These are phyloP conservation scores for Leucosporidium scottii DNA, from an alignment of 768 basidiomycete species.

Conservation along the genomic window DNA sequence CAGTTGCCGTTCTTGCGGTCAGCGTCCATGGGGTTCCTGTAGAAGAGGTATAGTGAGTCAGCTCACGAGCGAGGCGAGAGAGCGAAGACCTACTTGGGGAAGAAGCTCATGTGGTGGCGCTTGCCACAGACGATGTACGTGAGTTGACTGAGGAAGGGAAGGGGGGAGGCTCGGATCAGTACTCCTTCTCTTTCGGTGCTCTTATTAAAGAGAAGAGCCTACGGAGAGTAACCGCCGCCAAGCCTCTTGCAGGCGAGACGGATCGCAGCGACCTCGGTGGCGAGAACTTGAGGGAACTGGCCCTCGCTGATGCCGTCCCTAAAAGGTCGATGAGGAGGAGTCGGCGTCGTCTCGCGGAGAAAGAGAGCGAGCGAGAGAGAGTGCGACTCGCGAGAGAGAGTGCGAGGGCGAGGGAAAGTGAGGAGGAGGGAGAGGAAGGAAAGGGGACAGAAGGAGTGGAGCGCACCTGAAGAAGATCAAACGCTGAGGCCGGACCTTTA, in stretches of 20 bases:
- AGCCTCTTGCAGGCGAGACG: background rate
- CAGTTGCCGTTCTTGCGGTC: conserved; percentile 28
- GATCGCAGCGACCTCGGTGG: conserved; percentile 4
- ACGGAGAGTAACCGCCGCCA: conserved; percentile 19
- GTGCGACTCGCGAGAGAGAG: too few species aligned
- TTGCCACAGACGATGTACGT: conserved; percentile 28
- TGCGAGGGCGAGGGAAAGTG: too few species aligned
- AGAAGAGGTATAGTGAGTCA: too few species aligned
- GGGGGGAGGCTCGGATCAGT: too few species aligned
- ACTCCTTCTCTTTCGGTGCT: too few species aligned
- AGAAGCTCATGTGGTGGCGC: conserved; percentile 29
- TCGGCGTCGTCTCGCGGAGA: too few species aligned
- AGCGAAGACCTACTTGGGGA: conserved; percentile 5
- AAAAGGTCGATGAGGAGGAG: too few species aligned
- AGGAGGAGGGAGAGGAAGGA: too few species aligned
- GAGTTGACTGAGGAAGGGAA: too few species aligned
- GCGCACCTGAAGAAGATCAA: conserved; percentile 4
- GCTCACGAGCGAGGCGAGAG: too few species aligned
- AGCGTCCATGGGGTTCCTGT: background rate
- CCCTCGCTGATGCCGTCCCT: conserved; percentile 25
- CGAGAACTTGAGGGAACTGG: conserved; percentile 15
- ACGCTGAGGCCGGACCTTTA: conserved; percentile 1
- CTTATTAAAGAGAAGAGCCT: background rate
- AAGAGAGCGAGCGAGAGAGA: too few species aligned
- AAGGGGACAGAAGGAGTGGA: too few species aligned